Evolutionary conservation across 2,329 filamentous ascomycete genomes (phyloP).

Genomic region (Cladorrhinum sp.): DNA sequence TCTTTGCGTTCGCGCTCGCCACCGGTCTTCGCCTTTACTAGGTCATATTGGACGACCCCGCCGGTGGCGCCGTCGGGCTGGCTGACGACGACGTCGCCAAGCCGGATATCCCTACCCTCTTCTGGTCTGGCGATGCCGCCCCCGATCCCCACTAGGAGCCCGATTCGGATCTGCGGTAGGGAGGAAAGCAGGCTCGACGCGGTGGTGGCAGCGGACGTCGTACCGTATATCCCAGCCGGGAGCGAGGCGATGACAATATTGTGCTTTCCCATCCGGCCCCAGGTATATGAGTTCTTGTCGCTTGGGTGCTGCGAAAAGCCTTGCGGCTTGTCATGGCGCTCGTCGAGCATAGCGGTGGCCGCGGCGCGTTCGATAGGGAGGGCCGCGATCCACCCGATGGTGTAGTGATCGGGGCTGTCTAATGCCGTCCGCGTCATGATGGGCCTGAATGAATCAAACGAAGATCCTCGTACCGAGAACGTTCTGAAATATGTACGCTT

Average conservation of each 20-base stretch:
- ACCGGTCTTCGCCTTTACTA: conserved; percentile 9
- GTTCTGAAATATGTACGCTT: no score
- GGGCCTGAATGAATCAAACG: no score
- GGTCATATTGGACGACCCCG: conserved; percentile 16
- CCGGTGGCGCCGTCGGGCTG: conserved; percentile 10
- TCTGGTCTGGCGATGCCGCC: conserved; percentile 13
- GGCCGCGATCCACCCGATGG: conserved; percentile 30
- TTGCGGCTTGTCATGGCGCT: conserved; percentile 16
- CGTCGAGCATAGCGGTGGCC: conserved; percentile 28
- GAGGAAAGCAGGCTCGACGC: conserved; percentile 8
- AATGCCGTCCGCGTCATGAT: no score
- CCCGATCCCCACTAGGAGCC: conserved; percentile 11
- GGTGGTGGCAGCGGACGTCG: conserved; percentile 6
- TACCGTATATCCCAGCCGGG: not conserved
- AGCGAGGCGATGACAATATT: conserved; percentile 21
- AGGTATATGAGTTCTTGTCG: conserved; percentile 30
- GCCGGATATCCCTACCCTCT: conserved; percentile 9
- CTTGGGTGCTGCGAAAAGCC: not conserved
- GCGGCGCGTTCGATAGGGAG: conserved; percentile 28
- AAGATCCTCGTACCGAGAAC: no score
- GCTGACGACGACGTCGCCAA: conserved; percentile 16
- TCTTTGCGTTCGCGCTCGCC: conserved; percentile 9
- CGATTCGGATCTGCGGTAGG: conserved; percentile 5
- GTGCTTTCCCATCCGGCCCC: conserved; percentile 27
- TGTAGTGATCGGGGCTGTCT: conserved; percentile 22